Percentiles rank a stretch among this genome's conserved stretches.
Conservation (phyloP, 495 filamentous ascomycete species). For the Annulohypoxylon nitens region DNA sequence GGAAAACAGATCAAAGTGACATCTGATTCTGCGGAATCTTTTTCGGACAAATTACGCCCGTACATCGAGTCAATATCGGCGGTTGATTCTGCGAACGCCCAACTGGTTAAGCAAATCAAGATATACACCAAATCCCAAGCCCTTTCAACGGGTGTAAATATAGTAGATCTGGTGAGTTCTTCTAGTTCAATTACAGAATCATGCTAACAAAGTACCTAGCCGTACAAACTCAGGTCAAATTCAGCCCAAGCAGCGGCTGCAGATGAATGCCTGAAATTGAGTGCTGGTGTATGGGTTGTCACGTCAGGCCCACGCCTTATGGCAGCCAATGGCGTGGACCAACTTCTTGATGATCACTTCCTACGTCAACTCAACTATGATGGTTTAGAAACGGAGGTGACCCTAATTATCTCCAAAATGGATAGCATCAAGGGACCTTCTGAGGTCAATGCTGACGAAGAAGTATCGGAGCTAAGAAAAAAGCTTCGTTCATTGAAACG, state of each 20-base stretch:
- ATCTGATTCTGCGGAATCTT: conserved; percentile 43
- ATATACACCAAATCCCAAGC: conserved; percentile 69
- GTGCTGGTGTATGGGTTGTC: conserved; percentile 70
- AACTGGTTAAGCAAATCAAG: conserved; percentile 73
- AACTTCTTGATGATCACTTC: conserved; percentile 70
- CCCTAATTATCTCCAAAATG: conserved; percentile 77
- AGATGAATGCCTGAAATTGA: conserved; percentile 71
- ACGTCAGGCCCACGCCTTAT: conserved; percentile 75
- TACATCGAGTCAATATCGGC: conserved; percentile 56
- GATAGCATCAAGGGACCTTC: conserved; percentile 67
- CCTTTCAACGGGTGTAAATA: conserved; percentile 70
- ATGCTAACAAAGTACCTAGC: conserved; percentile 51
- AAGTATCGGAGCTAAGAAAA: conserved; percentile 49
- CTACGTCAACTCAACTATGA: conserved; percentile 77
- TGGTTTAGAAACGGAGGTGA: conserved; percentile 67
- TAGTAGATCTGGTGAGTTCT: conserved; percentile 71
- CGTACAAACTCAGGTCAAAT: conserved; percentile 75
- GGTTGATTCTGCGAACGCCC: conserved; percentile 61
- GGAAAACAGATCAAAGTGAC: conserved; percentile 61
- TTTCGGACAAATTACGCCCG: conserved; percentile 44
- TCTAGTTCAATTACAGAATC: background rate
- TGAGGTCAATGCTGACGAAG: conserved; percentile 60
- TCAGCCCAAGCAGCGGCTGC: conserved; percentile 72
- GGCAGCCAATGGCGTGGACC: conserved; percentile 73
- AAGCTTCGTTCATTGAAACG: conserved; percentile 29